Evolutionary conservation across 139 green algal genomes (phyloP).

Genomic region (Picochlorum sp.): DNA sequence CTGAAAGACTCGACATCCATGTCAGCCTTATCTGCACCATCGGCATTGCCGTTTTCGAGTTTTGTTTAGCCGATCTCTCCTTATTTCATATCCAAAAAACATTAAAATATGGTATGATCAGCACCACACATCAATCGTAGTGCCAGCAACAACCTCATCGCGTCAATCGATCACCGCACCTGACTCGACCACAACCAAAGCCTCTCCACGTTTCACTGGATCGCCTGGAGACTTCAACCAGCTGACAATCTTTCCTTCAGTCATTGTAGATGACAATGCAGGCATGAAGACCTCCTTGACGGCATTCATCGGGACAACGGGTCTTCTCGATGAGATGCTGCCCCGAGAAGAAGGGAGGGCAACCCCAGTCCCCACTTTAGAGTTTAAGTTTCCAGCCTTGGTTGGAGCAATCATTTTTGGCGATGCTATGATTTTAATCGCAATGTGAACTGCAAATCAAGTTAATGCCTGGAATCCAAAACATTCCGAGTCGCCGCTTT

Average conservation of each 20-base stretch:
- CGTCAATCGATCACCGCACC: background rate
- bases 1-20: constrained; percentile 98
- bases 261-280: constrained; percentile 82
- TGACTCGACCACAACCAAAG: constrained; percentile 72
- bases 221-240: constrained; percentile 92
- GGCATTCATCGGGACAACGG: constrained; percentile 10
- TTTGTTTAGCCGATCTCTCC: too few species aligned
- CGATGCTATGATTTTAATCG: too few species aligned
- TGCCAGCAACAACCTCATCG: background rate
- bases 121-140: background rate
- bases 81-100: too few species aligned
- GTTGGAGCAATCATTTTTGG: too few species aligned
- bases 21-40: constrained; percentile 92
- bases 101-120: too few species aligned
- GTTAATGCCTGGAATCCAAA: too few species aligned
- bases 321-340: background rate
- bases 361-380: background rate
- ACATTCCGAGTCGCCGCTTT: too few species aligned
- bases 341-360: background rate
- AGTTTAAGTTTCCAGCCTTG: too few species aligned
- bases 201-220: constrained; percentile 80
- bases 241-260: constrained; percentile 85
- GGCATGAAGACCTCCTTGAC: constrained; percentile 97
- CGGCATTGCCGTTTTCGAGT: too few species aligned
- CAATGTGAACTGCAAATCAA: too few species aligned